Evolutionary conservation across 805 yeast genomes (phyloP).

Genomic region (Ogataea saltuana): DNA sequence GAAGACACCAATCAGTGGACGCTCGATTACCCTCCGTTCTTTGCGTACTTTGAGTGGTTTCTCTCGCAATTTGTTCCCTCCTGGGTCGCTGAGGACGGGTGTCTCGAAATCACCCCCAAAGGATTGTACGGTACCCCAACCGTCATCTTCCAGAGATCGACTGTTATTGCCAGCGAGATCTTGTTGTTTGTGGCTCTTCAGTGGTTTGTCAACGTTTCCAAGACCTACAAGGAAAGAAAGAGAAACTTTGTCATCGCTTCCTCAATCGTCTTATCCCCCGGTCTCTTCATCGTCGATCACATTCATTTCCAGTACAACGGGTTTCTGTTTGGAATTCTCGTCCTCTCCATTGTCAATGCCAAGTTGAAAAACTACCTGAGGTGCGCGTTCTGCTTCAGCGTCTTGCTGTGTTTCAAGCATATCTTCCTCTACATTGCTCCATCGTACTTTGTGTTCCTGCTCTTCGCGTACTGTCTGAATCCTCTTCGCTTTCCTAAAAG

Average conservation of each 20-base stretch:
- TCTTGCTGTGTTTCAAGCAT: slow-evolving; percentile 88
- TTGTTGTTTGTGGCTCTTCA: slow-evolving; percentile 71
- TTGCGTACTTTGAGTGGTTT: slow-evolving; percentile 91
- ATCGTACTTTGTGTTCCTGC: slow-evolving; percentile 78
- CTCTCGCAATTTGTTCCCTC: slow-evolving; percentile 71
- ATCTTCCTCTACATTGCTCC: slow-evolving; percentile 93
- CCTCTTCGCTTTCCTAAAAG: slow-evolving; percentile 30
- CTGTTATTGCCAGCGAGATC: slow-evolving; percentile 78
- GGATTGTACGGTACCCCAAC: slow-evolving; percentile 81
- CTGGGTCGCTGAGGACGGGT: slow-evolving; percentile 68
- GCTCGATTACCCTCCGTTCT: slow-evolving; percentile 94
- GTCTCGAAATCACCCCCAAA: slow-evolving; percentile 62
- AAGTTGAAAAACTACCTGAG: slow-evolving; percentile 53
- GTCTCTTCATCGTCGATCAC: slow-evolving; percentile 86
- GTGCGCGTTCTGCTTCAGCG: slow-evolving; percentile 71
- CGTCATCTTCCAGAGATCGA: slow-evolving; percentile 72
- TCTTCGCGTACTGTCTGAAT: slow-evolving; percentile 68
- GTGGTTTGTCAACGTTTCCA: slow-evolving; percentile 59
- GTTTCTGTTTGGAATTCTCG: slow-evolving; percentile 80
- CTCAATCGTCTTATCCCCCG: slow-evolving; percentile 85
- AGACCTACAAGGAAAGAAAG: slow-evolving; percentile 37
- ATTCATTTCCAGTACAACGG: slow-evolving; percentile 98
- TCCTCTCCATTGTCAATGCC: slow-evolving; percentile 73
- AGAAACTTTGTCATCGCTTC: slow-evolving; percentile 75
- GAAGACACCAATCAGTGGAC: slow-evolving; percentile 89